phyloP scores from a whole-genome alignment of 2,329 filamentous ascomycete species.

The Pseudocercospora fuligena region DNA sequence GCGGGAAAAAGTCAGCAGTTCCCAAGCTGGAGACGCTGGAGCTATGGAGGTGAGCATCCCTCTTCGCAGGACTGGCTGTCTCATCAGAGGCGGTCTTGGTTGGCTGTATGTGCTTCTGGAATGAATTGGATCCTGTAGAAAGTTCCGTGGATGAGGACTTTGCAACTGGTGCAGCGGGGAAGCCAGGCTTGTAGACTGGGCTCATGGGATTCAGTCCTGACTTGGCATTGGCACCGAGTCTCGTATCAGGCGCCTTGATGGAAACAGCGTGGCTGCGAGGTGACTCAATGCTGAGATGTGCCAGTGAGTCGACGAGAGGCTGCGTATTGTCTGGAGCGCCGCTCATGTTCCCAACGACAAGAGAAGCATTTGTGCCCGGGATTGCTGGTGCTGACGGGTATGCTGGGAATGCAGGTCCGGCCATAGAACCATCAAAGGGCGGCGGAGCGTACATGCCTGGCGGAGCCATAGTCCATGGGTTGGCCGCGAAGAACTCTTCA shows the following conservation, averaged over 20 bases:
- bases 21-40: conserved; percentile 45
- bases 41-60: conserved; percentile 33
- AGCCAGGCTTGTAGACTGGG: conserved; percentile 43
- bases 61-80: conserved; percentile 33
- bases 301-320: conserved; percentile 30
- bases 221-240: conserved; percentile 31
- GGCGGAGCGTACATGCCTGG: conserved; percentile 35
- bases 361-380: not conserved
- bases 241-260: conserved; percentile 41
- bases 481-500: conserved; percentile 27
- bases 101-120: conserved; percentile 24
- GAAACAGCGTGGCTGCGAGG: conserved; percentile 39
- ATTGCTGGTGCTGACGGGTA: conserved; percentile 15
- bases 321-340: conserved; percentile 29
- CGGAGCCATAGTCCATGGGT: conserved; percentile 32
- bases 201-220: conserved; percentile 46
- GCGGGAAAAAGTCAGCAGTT: conserved; percentile 47
- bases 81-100: conserved; percentile 25
- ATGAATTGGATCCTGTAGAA: not conserved
- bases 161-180: not conserved
- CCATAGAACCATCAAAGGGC: conserved; percentile 39
- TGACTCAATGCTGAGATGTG: conserved; percentile 28
- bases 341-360: not conserved
- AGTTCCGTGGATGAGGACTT: conserved; percentile 6
- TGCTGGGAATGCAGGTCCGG: conserved; percentile 24